Evolutionary conservation across 495 filamentous ascomycete genomes (phyloP).

Genomic region (Penicillium paradoxum): DNA sequence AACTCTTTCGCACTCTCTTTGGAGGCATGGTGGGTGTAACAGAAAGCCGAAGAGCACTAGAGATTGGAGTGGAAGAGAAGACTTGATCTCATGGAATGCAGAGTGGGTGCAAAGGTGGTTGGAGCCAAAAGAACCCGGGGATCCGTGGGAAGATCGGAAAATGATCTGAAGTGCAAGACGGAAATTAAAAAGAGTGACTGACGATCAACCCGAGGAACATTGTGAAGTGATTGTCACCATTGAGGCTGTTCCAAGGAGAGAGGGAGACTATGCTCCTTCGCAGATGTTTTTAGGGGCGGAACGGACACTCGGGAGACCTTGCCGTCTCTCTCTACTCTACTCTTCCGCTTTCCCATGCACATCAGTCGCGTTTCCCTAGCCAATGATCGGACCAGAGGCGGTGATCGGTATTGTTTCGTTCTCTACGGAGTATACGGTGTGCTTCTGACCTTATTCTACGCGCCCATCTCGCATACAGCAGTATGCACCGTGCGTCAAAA

Average conservation of each 20-base stretch:
- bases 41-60: neutral
- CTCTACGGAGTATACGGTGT: neutral
- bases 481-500: neutral
- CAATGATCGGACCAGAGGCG: neutral
- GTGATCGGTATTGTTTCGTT: neutral
- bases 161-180: neutral
- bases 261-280: neutral
- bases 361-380: neutral
- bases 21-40: conserved; percentile 28
- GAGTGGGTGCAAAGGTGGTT: conserved; percentile 1
- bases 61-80: neutral
- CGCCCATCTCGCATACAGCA: neutral
- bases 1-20: conserved; percentile 41
- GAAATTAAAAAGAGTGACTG: conserved; percentile 5
- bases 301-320: neutral
- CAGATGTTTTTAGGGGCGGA: conserved; percentile 10
- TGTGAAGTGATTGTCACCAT: neutral
- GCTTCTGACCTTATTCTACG: neutral
- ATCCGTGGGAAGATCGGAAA: conserved; percentile 1
- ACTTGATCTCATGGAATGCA: conserved; percentile 5
- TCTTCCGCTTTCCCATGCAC: neutral
- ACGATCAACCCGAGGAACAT: neutral
- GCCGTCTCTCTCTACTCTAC: neutral
- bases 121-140: neutral
- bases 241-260: conserved; percentile 5